These are phyloP conservation scores for Glycine latifolia DNA, from an alignment of 306 rosid species.

Conservation along the genomic window DNA sequence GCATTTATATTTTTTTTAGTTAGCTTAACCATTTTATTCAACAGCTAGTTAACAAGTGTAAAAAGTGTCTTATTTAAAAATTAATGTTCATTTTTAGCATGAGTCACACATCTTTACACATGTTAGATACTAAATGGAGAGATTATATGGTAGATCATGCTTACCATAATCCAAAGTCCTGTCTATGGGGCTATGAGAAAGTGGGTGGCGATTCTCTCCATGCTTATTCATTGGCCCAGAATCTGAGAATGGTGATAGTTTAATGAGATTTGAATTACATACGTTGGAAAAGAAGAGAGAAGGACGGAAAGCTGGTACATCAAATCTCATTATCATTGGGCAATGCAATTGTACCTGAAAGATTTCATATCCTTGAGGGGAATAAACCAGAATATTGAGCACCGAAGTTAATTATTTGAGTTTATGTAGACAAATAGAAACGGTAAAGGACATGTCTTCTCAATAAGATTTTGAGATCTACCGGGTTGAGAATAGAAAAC, in stretches of 20 bases:
- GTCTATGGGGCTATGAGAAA: constrained; percentile 7
- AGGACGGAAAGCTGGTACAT: constrained; percentile 45
- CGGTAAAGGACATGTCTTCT: constrained; percentile 43
- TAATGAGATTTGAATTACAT: constrained; percentile 21
- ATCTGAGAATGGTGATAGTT: constrained; percentile 30
- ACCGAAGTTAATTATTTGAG: constrained; percentile 29
- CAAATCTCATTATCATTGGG: constrained; percentile 43
- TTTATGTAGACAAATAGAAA: constrained; percentile 36
- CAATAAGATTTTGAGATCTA: constrained; percentile 43
- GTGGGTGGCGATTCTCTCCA: constrained; percentile 35
- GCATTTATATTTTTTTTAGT: neutral
- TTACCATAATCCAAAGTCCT: neutral
- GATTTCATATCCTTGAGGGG: constrained; percentile 40
- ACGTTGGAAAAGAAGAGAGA: constrained; percentile 35
- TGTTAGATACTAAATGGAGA: neutral
- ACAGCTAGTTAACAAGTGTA: neutral
- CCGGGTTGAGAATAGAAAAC: constrained; percentile 13
- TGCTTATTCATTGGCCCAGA: constrained; percentile 32
- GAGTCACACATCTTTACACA: neutral
- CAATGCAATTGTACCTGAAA: constrained; percentile 42
- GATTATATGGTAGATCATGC: constrained; percentile 20
- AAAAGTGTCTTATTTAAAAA: neutral
- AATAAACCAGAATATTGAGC: constrained; percentile 47
- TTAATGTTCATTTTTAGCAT: neutral
- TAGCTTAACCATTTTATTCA: neutral